Evolutionary conservation across 106 monocot species (phyloP), one percentile per base, ranked within the genome.

Genomic region (Phalaenopsis aphrodite): DNA sequence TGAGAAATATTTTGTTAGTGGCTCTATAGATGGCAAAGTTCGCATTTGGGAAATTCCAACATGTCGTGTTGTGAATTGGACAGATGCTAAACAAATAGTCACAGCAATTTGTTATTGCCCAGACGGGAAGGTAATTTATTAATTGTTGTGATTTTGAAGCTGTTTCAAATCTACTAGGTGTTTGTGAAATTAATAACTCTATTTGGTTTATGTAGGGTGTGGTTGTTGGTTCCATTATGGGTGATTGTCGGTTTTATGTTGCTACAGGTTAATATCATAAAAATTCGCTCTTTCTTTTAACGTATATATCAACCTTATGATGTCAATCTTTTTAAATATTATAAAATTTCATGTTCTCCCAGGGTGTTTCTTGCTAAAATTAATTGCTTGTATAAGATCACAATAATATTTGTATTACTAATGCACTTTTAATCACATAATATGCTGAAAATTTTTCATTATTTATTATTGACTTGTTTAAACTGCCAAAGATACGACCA

Each of bases 1-100:
- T 52, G 92, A 93, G 73, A 78, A 82, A 48, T 95, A 85, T 49
- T 90, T 95, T 55, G 79, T 95, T 49, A 95, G 90, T 56, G 92
- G 95, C 11, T 95, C 87, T 11, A 86, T 95, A 78, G 95, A 95
- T 83, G 95, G 95, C 2, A 92, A 90, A 80, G 81, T 95, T 80
- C 92, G 95, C 24, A 85, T 95, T 42, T 95, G 95, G 95, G 84
- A 87, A 41, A 84, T 87, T 72, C 43, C 56, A 10, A 49, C 73
- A 55, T 75, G 85, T 49, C 90, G 72, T 36, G 92, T 95, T 48
- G 87, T 95, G 56, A 76, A 89, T 46, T 95, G 95, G 95, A 83
- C 56, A 74, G 89, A 95, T 74, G 48, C 77, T 19, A 87, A 79
- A 73, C 92, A 95, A 49, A 90, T 95, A 24, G 69, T 92, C 18